These are phyloP conservation scores for Hansenula lynferdii DNA, from an alignment of 1,139 yeast species.

Conservation along the genomic window DNA sequence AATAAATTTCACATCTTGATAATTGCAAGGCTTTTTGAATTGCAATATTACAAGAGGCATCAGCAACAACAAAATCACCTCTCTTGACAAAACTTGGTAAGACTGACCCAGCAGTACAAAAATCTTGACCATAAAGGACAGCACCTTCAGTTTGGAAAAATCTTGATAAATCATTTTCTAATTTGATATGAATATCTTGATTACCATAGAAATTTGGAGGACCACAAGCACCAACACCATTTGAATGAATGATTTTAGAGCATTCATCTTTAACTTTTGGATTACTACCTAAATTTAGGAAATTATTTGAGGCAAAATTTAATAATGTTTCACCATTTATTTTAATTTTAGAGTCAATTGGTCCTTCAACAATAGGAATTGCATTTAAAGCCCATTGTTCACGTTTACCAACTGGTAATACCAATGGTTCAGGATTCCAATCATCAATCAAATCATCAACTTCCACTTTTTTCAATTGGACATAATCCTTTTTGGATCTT, in stretches of 20 bases:
- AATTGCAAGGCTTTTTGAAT: constrained; percentile 86
- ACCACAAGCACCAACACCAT: constrained; percentile 98
- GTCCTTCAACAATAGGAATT: constrained; percentile 59
- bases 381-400: constrained; percentile 61
- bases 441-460: constrained; percentile 81
- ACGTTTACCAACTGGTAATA: constrained; percentile 42
- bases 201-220: constrained; percentile 98
- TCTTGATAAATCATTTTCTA: constrained; percentile 70
- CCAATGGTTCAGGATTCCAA: constrained; percentile 88
- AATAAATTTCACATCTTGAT: constrained; percentile 78
- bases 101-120: constrained; percentile 91
- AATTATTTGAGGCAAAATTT: constrained; percentile 64
- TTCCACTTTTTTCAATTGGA: constrained; percentile 60
- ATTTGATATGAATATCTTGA: constrained; percentile 82
- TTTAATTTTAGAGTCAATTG: constrained; percentile 47
- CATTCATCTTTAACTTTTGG: constrained; percentile 50
- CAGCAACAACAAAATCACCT: constrained; percentile 91
- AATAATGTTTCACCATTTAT: constrained; percentile 22
- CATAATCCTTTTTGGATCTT: constrained; percentile 68
- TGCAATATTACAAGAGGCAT: constrained; percentile 69
- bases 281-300: constrained; percentile 51
- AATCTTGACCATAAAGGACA: constrained; percentile 90
- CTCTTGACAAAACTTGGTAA: constrained; percentile 92
- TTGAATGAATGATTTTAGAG: constrained; percentile 49
- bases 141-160: constrained; percentile 76